Evolutionary conservation across 176 grass and related monocot genomes (phyloP).

Genomic region (Aechmea fasciata): DNA sequence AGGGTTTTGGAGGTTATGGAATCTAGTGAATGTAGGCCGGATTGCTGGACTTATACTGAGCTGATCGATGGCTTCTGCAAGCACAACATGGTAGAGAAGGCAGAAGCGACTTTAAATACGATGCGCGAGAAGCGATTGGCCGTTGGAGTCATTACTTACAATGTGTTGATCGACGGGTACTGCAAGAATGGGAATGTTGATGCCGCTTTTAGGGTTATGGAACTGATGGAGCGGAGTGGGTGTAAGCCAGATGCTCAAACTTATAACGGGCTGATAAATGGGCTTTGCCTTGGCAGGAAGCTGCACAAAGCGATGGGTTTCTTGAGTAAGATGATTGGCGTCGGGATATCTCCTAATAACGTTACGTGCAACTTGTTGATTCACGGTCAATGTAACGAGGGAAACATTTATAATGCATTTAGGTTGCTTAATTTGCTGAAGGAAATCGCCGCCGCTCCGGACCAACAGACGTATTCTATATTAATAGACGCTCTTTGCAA

Average conservation of each 20-base stretch:
- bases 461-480: conserved; percentile 21
- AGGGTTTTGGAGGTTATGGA: not conserved
- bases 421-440: conserved; percentile 23
- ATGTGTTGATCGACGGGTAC: not conserved
- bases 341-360: not conserved
- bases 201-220: not conserved
- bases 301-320: not conserved
- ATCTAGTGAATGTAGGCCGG: not conserved
- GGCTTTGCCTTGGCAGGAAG: not conserved
- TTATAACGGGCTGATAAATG: not conserved
- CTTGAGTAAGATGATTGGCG: not conserved
- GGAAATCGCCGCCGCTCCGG: conserved; percentile 10
- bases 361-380: not conserved
- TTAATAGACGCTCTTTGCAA: conserved; percentile 23
- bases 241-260: not conserved
- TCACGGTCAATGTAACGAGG: not conserved
- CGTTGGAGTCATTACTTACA: not conserved
- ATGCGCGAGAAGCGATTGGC: not conserved
- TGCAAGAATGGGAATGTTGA: not conserved
- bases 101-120: not conserved
- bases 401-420: not conserved
- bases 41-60: not conserved
- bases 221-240: not conserved
- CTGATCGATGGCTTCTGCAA: not conserved
- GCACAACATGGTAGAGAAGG: not conserved